Percentiles rank a stretch among this genome's conserved stretches.
These are phyloP conservation scores for Saturnispora hagleri DNA, from an alignment of 805 yeast species.

Conservation along the genomic window DNA sequence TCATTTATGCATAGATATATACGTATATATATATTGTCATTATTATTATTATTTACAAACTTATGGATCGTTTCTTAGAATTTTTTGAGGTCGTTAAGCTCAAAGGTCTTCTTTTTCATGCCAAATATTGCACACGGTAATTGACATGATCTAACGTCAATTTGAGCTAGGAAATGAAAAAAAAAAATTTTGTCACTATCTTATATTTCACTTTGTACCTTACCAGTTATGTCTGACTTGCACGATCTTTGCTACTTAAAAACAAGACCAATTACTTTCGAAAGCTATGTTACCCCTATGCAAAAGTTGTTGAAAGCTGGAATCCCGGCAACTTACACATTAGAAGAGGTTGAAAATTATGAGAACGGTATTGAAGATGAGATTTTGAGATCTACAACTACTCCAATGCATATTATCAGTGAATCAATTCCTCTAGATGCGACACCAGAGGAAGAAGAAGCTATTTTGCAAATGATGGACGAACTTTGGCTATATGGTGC, in stretches of 20 bases:
- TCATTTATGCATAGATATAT: not conserved
- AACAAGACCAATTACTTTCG: slow-evolving; percentile 42
- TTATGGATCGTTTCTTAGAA: not conserved
- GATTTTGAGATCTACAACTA: slow-evolving; percentile 45
- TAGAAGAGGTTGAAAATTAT: slow-evolving; percentile 63
- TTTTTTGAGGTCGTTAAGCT: not conserved
- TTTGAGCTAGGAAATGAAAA: not conserved
- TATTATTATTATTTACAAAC: not conserved
- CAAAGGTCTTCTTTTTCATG: too few relatives aligned
- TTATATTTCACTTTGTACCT: not conserved
- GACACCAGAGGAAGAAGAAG: slow-evolving; percentile 32
- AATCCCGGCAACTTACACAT: slow-evolving; percentile 74
- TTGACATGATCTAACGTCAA: too few relatives aligned
- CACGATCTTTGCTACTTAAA: slow-evolving; percentile 52
- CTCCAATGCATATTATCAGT: slow-evolving; percentile 68
- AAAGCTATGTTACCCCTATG: slow-evolving; percentile 35
- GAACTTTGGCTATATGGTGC: slow-evolving; percentile 77
- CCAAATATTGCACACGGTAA: too few relatives aligned
- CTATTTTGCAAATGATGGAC: slow-evolving; percentile 48
- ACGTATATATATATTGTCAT: not conserved
- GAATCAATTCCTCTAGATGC: slow-evolving; percentile 39
- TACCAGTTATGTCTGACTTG: slow-evolving; percentile 49
- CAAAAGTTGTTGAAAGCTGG: slow-evolving; percentile 46
- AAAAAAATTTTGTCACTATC: not conserved
- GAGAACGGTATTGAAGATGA: slow-evolving; percentile 33